Conservation (phyloP, 768 basidiomycete species). For the Xerocomus brunneocitrinus region DNA sequence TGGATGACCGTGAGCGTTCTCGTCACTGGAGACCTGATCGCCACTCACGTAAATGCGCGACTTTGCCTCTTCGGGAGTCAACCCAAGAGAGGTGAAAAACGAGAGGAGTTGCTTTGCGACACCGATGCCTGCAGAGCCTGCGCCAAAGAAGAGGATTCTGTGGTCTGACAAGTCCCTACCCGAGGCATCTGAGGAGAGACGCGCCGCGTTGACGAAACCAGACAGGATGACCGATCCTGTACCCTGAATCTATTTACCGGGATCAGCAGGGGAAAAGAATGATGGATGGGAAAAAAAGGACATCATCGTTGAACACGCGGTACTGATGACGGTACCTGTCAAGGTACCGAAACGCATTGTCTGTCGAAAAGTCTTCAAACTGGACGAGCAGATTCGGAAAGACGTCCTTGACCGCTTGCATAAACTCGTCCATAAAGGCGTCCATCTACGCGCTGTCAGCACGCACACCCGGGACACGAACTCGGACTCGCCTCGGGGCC, state of each 20-base stretch:
- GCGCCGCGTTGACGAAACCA: constrained; percentile 71
- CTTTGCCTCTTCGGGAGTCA: constrained; percentile 63
- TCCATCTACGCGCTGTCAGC: constrained; percentile 44
- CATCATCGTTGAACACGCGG: constrained; percentile 71
- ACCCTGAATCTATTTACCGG: constrained; percentile 49
- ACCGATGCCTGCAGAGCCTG: constrained; percentile 50
- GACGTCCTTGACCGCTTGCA: constrained; percentile 57
- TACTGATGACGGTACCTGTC: constrained; percentile 55
- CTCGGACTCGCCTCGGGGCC: constrained; percentile 36
- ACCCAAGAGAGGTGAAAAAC: constrained; percentile 49
- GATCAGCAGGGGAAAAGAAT: constrained; percentile 6
- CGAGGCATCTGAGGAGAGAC: constrained; percentile 47
- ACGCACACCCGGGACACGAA: background rate
- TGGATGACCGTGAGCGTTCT: constrained; percentile 15
- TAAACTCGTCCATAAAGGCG: constrained; percentile 74
- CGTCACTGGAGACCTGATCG: background rate
- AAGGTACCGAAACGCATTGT: constrained; percentile 74
- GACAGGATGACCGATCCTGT: constrained; percentile 74
- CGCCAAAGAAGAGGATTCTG: constrained; percentile 55
- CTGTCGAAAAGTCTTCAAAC: constrained; percentile 74
- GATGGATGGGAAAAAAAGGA: constrained; percentile 17
- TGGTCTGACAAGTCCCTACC: constrained; percentile 41
- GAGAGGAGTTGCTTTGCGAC: constrained; percentile 48
- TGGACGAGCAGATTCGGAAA: constrained; percentile 71
- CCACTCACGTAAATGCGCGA: constrained; percentile 57